Evolutionary conservation across 768 basidiomycete genomes (phyloP).

Genomic region (Xerocomellus dryophilus): DNA sequence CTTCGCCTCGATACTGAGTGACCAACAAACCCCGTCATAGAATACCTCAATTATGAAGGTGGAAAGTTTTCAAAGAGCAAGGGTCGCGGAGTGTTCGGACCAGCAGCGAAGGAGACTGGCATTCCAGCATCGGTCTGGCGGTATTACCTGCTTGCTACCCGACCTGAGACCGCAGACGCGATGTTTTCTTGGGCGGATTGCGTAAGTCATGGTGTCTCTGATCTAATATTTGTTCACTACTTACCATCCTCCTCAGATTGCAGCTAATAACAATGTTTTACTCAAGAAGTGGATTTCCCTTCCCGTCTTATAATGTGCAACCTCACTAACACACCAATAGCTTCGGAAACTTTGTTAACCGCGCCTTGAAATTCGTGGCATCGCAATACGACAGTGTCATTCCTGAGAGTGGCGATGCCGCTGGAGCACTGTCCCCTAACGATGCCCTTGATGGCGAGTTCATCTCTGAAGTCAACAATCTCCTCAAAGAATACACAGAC

Average conservation of each 20-base stretch:
- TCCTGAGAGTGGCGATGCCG: constrained; percentile 71
- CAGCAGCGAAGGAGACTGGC: constrained; percentile 89
- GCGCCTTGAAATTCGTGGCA: constrained; percentile 86
- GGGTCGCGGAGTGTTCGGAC: constrained; percentile 95
- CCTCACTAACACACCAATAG: constrained; percentile 35
- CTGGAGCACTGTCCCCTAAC: constrained; percentile 67
- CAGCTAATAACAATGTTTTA: constrained; percentile 89
- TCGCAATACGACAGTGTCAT: constrained; percentile 79
- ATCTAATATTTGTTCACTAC: neutral
- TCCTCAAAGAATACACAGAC: constrained; percentile 76
- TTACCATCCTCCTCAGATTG: constrained; percentile 49
- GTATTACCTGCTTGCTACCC: constrained; percentile 88
- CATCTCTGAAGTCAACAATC: constrained; percentile 71
- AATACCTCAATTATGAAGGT: constrained; percentile 97
- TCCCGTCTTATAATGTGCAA: neutral
- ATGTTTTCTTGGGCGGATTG: constrained; percentile 98
- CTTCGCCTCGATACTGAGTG: neutral
- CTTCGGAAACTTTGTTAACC: constrained; percentile 98
- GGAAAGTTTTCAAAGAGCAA: constrained; percentile 99
- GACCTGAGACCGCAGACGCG: constrained; percentile 91
- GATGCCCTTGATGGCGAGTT: constrained; percentile 71
- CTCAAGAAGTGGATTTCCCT: constrained; percentile 74
- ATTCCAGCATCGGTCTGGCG: constrained; percentile 95
- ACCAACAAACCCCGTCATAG: constrained; percentile 39
- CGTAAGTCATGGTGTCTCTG: constrained; percentile 43